Evolutionary conservation across 306 rosid species (phyloP).

Genomic region (Ormosia emarginata): DNA sequence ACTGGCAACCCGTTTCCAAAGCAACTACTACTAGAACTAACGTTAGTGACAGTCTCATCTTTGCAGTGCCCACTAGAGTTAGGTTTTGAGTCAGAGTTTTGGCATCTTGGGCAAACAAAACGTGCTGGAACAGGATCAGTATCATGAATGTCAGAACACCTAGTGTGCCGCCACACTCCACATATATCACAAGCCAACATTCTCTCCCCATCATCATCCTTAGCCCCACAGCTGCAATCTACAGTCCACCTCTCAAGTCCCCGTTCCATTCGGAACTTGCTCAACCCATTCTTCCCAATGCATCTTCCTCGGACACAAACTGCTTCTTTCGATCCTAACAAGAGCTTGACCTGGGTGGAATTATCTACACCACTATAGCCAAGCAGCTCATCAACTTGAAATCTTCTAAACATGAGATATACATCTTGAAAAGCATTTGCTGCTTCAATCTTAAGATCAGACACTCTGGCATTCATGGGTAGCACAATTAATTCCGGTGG

Average conservation of each 20-base stretch:
- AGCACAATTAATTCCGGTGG: conserved; percentile 72
- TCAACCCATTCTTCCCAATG: conserved; percentile 57
- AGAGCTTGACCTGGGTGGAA: conserved; percentile 58
- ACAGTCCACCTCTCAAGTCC: conserved; percentile 97
- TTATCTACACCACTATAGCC: conserved; percentile 70
- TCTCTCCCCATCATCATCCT: conserved; percentile 96
- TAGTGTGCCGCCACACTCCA: conserved; percentile 86
- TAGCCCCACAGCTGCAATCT: conserved; percentile 87
- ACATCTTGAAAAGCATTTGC: conserved; percentile 84
- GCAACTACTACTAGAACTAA: conserved; percentile 33
- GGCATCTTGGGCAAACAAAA: conserved; percentile 73
- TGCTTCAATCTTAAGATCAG: conserved; percentile 67
- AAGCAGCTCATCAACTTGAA: conserved; percentile 67
- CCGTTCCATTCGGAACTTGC: conserved; percentile 82
- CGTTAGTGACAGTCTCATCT: conserved; percentile 44
- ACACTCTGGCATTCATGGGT: conserved; percentile 55
- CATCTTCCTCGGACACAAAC: conserved; percentile 69
- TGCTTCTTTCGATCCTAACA: conserved; percentile 49
- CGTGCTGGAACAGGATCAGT: conserved; percentile 61
- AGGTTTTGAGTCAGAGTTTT: conserved; percentile 23
- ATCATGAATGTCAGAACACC: conserved; percentile 78
- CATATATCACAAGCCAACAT: conserved; percentile 91
- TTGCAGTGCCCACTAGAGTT: conserved; percentile 46
- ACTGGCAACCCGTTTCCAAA: conserved; percentile 38
- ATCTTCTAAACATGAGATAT: conserved; percentile 61